Evolutionary conservation across 148 eudicot genomes (phyloP).

Genomic region (Rheum nobile): DNA sequence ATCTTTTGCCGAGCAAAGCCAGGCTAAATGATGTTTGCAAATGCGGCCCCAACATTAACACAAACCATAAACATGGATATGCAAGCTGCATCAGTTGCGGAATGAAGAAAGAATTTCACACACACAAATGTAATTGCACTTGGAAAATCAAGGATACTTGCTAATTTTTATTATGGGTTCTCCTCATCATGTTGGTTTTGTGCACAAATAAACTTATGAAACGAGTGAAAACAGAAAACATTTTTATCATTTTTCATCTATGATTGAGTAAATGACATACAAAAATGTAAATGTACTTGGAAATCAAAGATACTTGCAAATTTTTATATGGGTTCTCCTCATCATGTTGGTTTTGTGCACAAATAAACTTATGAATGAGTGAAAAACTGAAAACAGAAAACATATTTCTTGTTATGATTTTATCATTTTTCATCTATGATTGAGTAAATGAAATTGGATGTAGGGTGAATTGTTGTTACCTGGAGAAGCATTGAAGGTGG

Average conservation of each 20-base stretch:
- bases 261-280: too few relatives aligned
- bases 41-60: slow-evolving; percentile 43
- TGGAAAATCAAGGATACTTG: too few relatives aligned
- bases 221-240: too few relatives aligned
- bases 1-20: slow-evolving; percentile 40
- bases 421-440: background rate
- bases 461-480: slow-evolving; percentile 24
- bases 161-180: too few relatives aligned
- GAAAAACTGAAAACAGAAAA: background rate
- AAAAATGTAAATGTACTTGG: background rate
- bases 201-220: too few relatives aligned
- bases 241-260: too few relatives aligned
- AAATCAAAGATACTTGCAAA: background rate
- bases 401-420: background rate
- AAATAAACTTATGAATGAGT: background rate
- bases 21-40: slow-evolving; percentile 50
- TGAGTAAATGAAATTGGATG: background rate
- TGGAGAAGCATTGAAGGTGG: slow-evolving; percentile 86
- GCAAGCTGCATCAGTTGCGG: slow-evolving; percentile 49
- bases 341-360: background rate
- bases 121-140: background rate
- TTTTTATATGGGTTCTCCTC: background rate
- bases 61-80: slow-evolving; percentile 47
- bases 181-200: too few relatives aligned
- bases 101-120: slow-evolving; percentile 16